Base-by-base conservation (phyloP, 1,139 yeast species). In the Yamadazyma buinensis region DNA sequence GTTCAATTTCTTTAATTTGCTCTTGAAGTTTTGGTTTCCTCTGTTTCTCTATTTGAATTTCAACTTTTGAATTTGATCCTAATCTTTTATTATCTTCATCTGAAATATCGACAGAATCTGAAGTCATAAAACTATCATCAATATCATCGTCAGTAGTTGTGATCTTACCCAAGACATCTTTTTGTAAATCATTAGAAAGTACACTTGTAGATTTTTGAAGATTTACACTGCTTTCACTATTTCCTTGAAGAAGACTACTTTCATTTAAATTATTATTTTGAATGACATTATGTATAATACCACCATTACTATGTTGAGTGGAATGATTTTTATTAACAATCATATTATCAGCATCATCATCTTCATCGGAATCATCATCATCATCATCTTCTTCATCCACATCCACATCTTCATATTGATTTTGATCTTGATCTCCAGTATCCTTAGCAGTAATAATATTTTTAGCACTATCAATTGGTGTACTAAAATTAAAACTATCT, bases 101-200 rank as follows among this genome's bases (percentile, higher is more conserved):
- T 19, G 30, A 30, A 28, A 28, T 32, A 21, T 36, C 40, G 15
- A 35, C 30, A 2, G 33, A 34, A 28, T 39, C 38, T 26, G 33
- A 37, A n/a, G 43, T 34, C 11, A 35, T 30, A 21, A 34, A 34
- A 21, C 37, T 40, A 26, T 50, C 55, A 39, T 60, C 67, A 26
- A 61, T 58, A 39, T 61, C 61, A 34, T 61, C 67, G 15, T 64
- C 64, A 8, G 57, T 60, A 4, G 70, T 64, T 19, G 58, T 55
- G 23, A 64, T 63, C 35, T 54, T 55, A 23, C 59, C 55, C 32
- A 64, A 48, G 4, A 60, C 43, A 30, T 59, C 57, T 28, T 46
- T 52, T 23, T 49, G 47, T 35, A 55, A 49, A 13, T 23, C 25
- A 23, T 9, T n/a, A 4, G 25, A 23, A 12, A 13, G 25, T 23